Conservation (phyloP, 345 rosid species). For the Eucalyptus decipiens region DNA sequence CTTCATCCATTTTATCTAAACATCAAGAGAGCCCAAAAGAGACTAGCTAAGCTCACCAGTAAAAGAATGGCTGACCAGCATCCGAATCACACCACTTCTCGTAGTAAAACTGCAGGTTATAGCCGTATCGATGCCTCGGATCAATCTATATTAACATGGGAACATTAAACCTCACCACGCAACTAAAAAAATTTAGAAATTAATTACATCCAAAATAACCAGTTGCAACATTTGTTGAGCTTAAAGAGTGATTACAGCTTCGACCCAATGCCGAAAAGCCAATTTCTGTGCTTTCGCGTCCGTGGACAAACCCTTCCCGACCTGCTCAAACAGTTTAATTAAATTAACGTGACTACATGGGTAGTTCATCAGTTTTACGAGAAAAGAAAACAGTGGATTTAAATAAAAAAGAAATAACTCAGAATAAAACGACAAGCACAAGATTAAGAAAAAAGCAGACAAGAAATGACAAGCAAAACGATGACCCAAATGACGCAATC, state of each 20-base stretch:
- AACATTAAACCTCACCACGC: not conserved
- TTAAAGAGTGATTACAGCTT: constrained; percentile 23
- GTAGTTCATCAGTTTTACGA: not conserved
- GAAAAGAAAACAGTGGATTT: not conserved
- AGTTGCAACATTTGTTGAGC: not conserved
- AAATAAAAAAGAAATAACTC: not conserved
- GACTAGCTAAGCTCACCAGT: constrained; percentile 1
- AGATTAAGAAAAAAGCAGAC: not conserved
- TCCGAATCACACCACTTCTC: constrained; percentile 14
- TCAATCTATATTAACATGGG: constrained; percentile 4
- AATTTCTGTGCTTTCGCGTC: constrained; percentile 64
- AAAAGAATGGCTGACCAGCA: constrained; percentile 22
- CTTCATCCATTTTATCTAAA: not conserved
- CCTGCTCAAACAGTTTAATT: not conserved
- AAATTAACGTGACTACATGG: not conserved
- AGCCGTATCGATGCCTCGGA: constrained; percentile 21
- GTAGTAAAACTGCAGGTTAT: constrained; percentile 15
- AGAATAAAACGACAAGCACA: not conserved
- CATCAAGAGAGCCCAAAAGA: not conserved
- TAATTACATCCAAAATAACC: not conserved
- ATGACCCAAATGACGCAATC: not conserved
- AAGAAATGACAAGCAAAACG: not conserved
- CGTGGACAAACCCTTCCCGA: constrained; percentile 49
- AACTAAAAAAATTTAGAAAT: not conserved
- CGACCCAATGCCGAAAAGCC: constrained; percentile 96